Evolutionary conservation across 768 basidiomycete species (phyloP), one percentile per base, ranked within the genome.

Genomic region (Butyriboletus loyo): DNA sequence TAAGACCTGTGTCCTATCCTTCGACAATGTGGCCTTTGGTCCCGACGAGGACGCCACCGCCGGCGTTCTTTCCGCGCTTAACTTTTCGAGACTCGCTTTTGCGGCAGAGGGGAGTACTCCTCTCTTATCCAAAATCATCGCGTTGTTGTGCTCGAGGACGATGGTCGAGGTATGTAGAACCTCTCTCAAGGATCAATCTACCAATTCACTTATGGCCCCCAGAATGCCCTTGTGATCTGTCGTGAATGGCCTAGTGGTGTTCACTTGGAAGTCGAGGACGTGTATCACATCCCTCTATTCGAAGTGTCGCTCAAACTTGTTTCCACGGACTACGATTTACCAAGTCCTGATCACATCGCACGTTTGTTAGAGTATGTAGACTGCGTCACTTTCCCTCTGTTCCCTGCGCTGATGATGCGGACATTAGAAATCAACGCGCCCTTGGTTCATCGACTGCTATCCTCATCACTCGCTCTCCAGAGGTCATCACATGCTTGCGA

Each of bases 381-480:
- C 25, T 46, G 0, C 3, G 14, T 2, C 0, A 6, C 10, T 7
- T 7, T 14, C 24, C 4, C 7, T 3, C 24, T 11, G 15, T 35
- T 38, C 34, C 40, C 15, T 46, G 30, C 14, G 15, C 46, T 55
- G 13, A 64, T 22, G 11, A 1, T 36, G 24, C 31, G 50, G 50
- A 39, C 53, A 57, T 32, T 57, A 75, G 66, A 44, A 58, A 61
- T 28, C 46, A 58, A 54, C 64, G 49, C 17, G 47, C 45, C 17
- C 39, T 30, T 14, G 52, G 22, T 24, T 63, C 47, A 40, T 64
- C 51, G 62, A 72, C 38, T 59, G 73, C 28, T 71, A 73, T 47
- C 25, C 66, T 86, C 36, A 75, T 87, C 53, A 82, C 83, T 4
- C 80, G 82, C 14, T 78, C 79, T 38, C 85, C 84, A 1, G 78